These are phyloP conservation scores for Sordaria brevicollis DNA, from an alignment of 495 filamentous ascomycete species.

Conservation along the genomic window DNA sequence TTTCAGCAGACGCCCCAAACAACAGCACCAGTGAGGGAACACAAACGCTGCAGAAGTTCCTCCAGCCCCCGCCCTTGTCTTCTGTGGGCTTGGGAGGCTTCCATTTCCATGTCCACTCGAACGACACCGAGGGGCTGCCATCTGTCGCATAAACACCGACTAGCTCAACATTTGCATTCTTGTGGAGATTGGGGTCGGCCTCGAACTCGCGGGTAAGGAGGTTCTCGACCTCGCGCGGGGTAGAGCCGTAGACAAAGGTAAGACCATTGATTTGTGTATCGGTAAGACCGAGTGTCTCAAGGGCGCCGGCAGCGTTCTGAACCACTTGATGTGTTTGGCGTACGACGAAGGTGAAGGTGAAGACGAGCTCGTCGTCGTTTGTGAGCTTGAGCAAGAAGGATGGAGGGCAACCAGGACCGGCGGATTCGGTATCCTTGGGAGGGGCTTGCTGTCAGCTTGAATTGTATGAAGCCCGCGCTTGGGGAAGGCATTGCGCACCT, in stretches of 20 bases:
- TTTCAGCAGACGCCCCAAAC: constrained; percentile 11
- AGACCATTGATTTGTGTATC: constrained; percentile 81
- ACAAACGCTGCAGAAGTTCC: constrained; percentile 78
- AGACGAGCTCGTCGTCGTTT: constrained; percentile 84
- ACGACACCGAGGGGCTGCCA: constrained; percentile 72
- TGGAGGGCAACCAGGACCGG: constrained; percentile 44
- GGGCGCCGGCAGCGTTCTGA: constrained; percentile 7
- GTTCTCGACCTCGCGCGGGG: constrained; percentile 77
- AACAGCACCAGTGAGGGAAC: background rate
- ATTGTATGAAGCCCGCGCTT: background rate
- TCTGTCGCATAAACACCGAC: constrained; percentile 80
- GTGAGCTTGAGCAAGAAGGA: constrained; percentile 74
- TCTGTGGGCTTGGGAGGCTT: constrained; percentile 74
- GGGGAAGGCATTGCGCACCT: constrained; percentile 42
- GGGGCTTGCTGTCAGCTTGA: background rate
- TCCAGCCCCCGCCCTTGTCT: constrained; percentile 86
- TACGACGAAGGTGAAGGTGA: constrained; percentile 85
- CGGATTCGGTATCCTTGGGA: constrained; percentile 66
- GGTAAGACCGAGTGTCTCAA: constrained; percentile 34
- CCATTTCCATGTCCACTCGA: constrained; percentile 96
- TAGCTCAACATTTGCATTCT: constrained; percentile 88
- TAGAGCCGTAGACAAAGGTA: constrained; percentile 85
- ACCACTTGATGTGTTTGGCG: constrained; percentile 51
- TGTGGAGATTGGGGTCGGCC: constrained; percentile 93
- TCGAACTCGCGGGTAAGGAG: constrained; percentile 91